Evolutionary conservation across 352 stramenopile genomes (phyloP).

Genomic region (Phytopythium mirpurense): DNA sequence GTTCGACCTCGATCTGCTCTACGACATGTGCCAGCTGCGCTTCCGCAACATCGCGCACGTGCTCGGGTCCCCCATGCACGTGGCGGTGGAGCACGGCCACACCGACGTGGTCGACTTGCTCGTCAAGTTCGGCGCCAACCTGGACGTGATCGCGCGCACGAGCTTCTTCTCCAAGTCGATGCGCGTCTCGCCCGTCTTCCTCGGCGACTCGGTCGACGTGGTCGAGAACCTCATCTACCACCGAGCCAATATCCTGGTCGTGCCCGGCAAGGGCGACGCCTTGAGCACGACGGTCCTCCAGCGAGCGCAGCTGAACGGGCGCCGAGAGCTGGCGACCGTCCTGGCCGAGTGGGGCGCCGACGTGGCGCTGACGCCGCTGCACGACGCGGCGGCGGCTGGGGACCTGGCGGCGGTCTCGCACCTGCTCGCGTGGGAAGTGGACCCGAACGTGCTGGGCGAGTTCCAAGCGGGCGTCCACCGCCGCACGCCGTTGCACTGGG

Average conservation of each 20-base stretch:
- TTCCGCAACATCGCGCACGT: conserved; percentile 64
- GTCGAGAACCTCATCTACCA: conserved; percentile 57
- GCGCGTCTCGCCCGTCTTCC: conserved; percentile 66
- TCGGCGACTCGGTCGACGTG: conserved; percentile 68
- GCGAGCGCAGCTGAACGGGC: conserved; percentile 52
- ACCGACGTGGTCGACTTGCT: conserved; percentile 55
- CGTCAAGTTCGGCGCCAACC: conserved; percentile 46
- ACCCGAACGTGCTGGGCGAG: conserved; percentile 61
- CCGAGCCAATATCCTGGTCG: conserved; percentile 62
- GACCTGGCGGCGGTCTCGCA: conserved; percentile 48
- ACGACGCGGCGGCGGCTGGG: conserved; percentile 54
- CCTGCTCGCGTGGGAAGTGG: conserved; percentile 46
- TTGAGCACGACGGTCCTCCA: conserved; percentile 74
- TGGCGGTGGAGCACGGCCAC: conserved; percentile 63
- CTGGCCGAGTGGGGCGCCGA: conserved; percentile 74
- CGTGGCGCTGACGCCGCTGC: conserved; percentile 70
- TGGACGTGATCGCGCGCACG: conserved; percentile 51
- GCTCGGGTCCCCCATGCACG: conserved; percentile 59
- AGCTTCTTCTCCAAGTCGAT: conserved; percentile 65
- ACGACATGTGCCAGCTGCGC: conserved; percentile 62
- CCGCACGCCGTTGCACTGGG: conserved; percentile 73
- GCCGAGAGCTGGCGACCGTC: conserved; percentile 43
- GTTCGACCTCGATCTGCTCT: conserved; percentile 54
- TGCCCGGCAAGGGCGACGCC: conserved; percentile 52
- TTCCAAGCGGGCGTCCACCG: conserved; percentile 55